A percentile compares a stretch with the other conserved stretches of the same genome.
Conservation (phyloP, 768 basidiomycete species). For the Tricholoma terreum region DNA sequence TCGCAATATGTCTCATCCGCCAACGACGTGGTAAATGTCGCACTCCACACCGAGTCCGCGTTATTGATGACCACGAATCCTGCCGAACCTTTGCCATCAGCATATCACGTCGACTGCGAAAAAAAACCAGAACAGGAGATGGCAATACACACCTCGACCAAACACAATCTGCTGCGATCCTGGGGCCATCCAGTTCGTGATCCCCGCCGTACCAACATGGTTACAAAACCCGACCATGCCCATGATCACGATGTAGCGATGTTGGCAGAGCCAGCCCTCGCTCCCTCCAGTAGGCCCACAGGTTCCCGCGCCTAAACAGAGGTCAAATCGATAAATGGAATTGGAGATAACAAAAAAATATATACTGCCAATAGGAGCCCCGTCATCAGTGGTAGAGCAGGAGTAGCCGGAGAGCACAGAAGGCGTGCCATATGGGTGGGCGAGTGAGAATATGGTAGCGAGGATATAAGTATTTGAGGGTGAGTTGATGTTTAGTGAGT, state of each 20-base stretch:
- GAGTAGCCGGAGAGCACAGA: conserved; percentile 60
- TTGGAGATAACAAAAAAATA: too few relatives aligned
- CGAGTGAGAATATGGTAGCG: conserved; percentile 61
- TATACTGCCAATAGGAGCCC: conserved; percentile 60
- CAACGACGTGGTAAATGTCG: too few relatives aligned
- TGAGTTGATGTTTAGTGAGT: conserved; percentile 56
- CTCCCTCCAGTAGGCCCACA: too few relatives aligned
- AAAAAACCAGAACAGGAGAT: too few relatives aligned
- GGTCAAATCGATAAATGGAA: too few relatives aligned
- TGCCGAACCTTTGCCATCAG: too few relatives aligned
- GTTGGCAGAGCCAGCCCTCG: conserved; percentile 68
- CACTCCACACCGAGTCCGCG: too few relatives aligned
- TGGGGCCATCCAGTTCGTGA: conserved; percentile 59
- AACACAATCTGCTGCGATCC: conserved; percentile 63
- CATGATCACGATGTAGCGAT: conserved; percentile 52
- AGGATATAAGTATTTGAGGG: conserved; percentile 61
- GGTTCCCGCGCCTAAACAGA: too few relatives aligned
- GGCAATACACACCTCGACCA: conserved; percentile 54
- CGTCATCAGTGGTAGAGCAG: conserved; percentile 48
- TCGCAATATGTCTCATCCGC: too few relatives aligned
- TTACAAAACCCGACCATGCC: conserved; percentile 70
- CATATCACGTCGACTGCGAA: too few relatives aligned
- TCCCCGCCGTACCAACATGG: conserved; percentile 45
- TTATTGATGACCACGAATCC: too few relatives aligned
- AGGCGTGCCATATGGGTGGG: conserved; percentile 68